Evolutionary conservation across 768 basidiomycete genomes (phyloP).

Genomic region (Suillus bovinus): DNA sequence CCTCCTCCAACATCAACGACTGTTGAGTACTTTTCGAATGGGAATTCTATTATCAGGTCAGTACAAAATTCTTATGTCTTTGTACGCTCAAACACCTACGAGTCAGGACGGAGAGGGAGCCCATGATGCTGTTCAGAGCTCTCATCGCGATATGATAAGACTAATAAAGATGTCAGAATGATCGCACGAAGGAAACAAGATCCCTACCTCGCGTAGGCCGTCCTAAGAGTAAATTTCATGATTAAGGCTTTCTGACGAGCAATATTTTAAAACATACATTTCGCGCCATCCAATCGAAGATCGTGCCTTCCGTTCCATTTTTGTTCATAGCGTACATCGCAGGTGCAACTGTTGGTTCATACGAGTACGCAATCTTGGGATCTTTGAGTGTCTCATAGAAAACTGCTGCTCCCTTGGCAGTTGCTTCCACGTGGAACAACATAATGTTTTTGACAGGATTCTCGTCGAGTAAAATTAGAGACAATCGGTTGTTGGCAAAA

Average conservation of each 20-base stretch:
- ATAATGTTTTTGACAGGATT: conserved; percentile 25
- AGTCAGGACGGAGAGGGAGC: conserved; percentile 16
- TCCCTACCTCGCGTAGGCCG: conserved; percentile 19
- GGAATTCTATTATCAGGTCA: too few species aligned
- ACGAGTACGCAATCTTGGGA: conserved; percentile 17
- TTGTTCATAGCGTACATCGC: conserved; percentile 23
- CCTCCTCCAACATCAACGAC: conserved; percentile 38
- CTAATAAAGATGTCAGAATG: conserved; percentile 9
- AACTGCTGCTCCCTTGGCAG: conserved; percentile 20
- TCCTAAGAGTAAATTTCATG: conserved; percentile 13
- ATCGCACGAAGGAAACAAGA: not conserved
- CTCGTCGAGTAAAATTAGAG: conserved; percentile 1
- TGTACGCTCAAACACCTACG: too few species aligned
- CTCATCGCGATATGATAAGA: conserved; percentile 26
- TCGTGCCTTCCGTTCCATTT: conserved; percentile 19
- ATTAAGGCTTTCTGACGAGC: not conserved
- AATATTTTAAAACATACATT: conserved; percentile 15
- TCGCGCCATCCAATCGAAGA: conserved; percentile 25
- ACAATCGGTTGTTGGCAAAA: conserved; percentile 37
- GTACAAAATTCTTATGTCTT: too few species aligned
- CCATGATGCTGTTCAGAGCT: conserved; percentile 24
- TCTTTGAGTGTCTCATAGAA: conserved; percentile 31
- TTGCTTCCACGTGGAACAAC: conserved; percentile 19
- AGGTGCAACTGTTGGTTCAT: conserved; percentile 23
- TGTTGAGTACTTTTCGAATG: conserved; percentile 17